Conservation (phyloP, 768 basidiomycete genomes). For the Tylopilus cervinicoccineus region DNA sequence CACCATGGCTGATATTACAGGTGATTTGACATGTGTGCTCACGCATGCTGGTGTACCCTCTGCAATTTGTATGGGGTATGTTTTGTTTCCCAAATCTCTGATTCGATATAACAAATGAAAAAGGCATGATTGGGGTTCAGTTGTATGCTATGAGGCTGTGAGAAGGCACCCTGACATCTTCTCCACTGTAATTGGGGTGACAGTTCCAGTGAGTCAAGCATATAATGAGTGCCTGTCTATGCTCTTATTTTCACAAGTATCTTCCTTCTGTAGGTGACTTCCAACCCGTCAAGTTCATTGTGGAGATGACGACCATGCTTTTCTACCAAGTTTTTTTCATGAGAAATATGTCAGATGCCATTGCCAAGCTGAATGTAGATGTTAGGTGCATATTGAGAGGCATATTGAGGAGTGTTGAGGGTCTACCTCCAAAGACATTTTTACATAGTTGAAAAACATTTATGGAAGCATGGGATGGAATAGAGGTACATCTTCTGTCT, state of each 20-base stretch:
- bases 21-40: constrained; percentile 62
- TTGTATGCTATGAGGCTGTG: constrained; percentile 64
- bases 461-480: constrained; percentile 47
- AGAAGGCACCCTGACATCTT: constrained; percentile 65
- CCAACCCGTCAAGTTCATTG: constrained; percentile 40
- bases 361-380: constrained; percentile 51
- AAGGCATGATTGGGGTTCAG: constrained; percentile 77
- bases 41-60: constrained; percentile 43
- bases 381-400: constrained; percentile 54
- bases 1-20: constrained; percentile 55
- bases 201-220: constrained; percentile 51
- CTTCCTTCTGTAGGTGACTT: constrained; percentile 50
- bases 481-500: constrained; percentile 11
- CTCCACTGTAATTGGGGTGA: constrained; percentile 51
- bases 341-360: constrained; percentile 41
- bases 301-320: constrained; percentile 44
- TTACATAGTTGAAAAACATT: constrained; percentile 48
- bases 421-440: constrained; percentile 54
- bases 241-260: constrained; percentile 41
- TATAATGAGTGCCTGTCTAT: not conserved
- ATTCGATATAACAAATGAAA: not conserved
- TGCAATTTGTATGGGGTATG: constrained; percentile 63
- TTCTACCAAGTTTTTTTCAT: constrained; percentile 66
- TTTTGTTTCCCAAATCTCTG: not conserved
- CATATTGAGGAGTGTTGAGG: constrained; percentile 47